These are phyloP conservation scores for Nemania bipapillata DNA, from an alignment of 2,329 filamentous ascomycete species.

Conservation along the genomic window DNA sequence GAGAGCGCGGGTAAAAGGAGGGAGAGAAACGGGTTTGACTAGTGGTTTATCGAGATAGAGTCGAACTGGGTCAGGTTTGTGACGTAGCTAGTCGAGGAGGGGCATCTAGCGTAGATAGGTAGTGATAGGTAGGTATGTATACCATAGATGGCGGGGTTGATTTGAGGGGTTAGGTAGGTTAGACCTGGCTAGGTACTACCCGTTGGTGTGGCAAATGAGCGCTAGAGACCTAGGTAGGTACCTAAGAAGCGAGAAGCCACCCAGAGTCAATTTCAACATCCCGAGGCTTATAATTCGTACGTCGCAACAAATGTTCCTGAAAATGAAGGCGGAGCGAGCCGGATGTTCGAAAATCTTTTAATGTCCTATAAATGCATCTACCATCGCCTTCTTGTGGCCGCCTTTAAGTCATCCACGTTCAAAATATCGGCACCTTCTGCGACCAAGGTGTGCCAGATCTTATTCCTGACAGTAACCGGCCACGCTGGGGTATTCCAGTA, in stretches of 20 bases:
- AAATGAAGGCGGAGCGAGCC: background rate
- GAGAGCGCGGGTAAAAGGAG: background rate
- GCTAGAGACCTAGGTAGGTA: background rate
- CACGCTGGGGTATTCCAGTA: slow-evolving; percentile 71
- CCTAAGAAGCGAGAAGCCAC: background rate
- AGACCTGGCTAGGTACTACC: too few species aligned
- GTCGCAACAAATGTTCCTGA: background rate
- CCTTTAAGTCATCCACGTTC: slow-evolving; percentile 70
- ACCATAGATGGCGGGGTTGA: background rate
- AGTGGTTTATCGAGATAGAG: too few species aligned
- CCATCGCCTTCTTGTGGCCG: slow-evolving; percentile 57
- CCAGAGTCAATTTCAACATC: background rate
- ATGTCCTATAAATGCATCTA: slow-evolving; percentile 31
- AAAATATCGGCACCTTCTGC: slow-evolving; percentile 69
- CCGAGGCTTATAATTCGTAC: background rate
- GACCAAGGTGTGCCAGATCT: slow-evolving; percentile 66
- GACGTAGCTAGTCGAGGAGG: slow-evolving; percentile 27
- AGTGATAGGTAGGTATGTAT: background rate
- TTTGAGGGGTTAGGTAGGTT: background rate
- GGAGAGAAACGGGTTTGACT: too few species aligned
- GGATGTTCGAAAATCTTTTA: background rate
- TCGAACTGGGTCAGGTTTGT: slow-evolving; percentile 1
- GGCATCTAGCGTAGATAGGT: background rate
- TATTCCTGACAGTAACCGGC: slow-evolving; percentile 65
- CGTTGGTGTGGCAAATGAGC: too few species aligned